Percentiles rank a stretch among this genome's conserved stretches.
phyloP scores from a whole-genome alignment of 169 alveolate species.

The Eimeria praecox region DNA sequence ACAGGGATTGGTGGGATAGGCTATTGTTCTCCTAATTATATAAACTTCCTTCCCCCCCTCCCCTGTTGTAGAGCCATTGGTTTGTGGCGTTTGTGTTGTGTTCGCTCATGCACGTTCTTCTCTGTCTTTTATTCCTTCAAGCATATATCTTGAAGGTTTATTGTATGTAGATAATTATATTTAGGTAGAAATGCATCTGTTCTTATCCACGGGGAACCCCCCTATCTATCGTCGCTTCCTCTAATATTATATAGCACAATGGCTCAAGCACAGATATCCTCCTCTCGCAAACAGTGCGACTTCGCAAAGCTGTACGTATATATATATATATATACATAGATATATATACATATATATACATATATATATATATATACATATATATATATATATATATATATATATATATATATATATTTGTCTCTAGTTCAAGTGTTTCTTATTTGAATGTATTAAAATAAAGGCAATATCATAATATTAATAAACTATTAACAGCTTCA shows the following conservation, averaged over 20 bases:
- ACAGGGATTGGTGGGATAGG: not conserved
- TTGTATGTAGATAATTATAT: not conserved
- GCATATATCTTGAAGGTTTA: not conserved
- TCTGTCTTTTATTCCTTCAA: not conserved
- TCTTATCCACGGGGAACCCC: slow-evolving; percentile 9
- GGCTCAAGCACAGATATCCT: slow-evolving; percentile 78
- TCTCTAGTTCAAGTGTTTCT: too few relatives aligned
- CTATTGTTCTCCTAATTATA: not conserved
- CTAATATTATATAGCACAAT: not conserved
- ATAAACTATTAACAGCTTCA: too few relatives aligned
- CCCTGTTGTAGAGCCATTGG: not conserved
- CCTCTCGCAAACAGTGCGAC: slow-evolving; percentile 85
- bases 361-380: too few relatives aligned
- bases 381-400: too few relatives aligned
- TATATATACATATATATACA: too few relatives aligned
- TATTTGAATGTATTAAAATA: too few relatives aligned
- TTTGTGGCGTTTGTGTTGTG: not conserved
- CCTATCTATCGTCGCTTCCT: not conserved
- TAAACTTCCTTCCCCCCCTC: not conserved
- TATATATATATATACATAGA: too few relatives aligned
- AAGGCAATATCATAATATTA: too few relatives aligned
- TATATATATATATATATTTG: too few relatives aligned
- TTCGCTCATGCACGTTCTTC: not conserved
- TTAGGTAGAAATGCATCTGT: slow-evolving; percentile 23
- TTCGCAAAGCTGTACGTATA: slow-evolving; percentile 82